Evolutionary conservation across 2,329 filamentous ascomycete genomes (phyloP).

Genomic region (Stagonosporopsis rhizophila): DNA sequence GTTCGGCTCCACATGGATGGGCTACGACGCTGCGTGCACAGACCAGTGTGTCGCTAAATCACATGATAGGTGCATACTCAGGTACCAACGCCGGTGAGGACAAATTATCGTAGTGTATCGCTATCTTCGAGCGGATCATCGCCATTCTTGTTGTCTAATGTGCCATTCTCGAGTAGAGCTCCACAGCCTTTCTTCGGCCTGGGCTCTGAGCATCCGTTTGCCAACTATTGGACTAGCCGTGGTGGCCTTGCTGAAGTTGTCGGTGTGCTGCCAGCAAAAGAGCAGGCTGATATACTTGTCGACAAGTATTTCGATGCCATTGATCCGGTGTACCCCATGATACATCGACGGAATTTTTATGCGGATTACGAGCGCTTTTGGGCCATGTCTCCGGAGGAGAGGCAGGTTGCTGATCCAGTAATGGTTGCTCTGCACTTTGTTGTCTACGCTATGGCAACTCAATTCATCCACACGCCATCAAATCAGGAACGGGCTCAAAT

Average conservation of each 20-base stretch:
- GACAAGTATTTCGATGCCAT: constrained; percentile 65
- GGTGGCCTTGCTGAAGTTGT: constrained; percentile 79
- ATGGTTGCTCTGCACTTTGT: constrained; percentile 77
- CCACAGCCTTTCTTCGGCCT: constrained; percentile 83
- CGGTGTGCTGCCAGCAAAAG: constrained; percentile 75
- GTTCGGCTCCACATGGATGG: constrained; percentile 8
- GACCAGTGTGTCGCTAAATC: constrained; percentile 22
- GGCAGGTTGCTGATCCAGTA: constrained; percentile 68
- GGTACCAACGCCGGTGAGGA: constrained; percentile 37
- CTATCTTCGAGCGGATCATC: constrained; percentile 53
- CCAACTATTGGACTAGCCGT: constrained; percentile 84
- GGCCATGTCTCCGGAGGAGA: constrained; percentile 66
- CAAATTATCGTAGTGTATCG: constrained; percentile 43
- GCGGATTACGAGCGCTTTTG: constrained; percentile 82
- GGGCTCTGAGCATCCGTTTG: constrained; percentile 78
- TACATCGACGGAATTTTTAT: constrained; percentile 77
- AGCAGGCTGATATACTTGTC: constrained; percentile 74
- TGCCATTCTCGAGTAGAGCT: constrained; percentile 73
- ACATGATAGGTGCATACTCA: constrained; percentile 27
- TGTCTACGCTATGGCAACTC: constrained; percentile 79
- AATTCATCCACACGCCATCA: constrained; percentile 69
- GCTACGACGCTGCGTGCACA: constrained; percentile 7
- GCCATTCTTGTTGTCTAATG: constrained; percentile 70
- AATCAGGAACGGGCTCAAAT: constrained; percentile 73
- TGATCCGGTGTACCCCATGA: constrained; percentile 82